phyloP scores from a whole-genome alignment of 495 filamentous ascomycete species.

The Daldinia grandis region DNA sequence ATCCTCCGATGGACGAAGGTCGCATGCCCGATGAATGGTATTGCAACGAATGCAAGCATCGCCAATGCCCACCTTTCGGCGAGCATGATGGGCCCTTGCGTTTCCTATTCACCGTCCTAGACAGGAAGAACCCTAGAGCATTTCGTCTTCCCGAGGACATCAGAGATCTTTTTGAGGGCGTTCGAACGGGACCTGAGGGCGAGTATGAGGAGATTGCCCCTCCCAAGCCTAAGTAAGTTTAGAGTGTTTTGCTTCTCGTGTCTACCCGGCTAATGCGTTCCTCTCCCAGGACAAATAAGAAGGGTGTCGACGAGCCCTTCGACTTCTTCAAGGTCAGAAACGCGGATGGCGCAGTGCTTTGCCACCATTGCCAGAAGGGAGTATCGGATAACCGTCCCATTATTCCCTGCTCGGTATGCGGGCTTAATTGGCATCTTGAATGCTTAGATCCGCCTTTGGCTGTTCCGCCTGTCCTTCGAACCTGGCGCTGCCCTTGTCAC shows the following conservation, averaged over 20 bases:
- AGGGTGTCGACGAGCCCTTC: slow-evolving; percentile 68
- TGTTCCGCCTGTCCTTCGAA: slow-evolving; percentile 72
- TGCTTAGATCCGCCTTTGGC: slow-evolving; percentile 87
- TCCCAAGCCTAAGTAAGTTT: slow-evolving; percentile 52
- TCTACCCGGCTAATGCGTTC: slow-evolving; percentile 37
- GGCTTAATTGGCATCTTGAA: slow-evolving; percentile 86
- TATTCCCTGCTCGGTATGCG: slow-evolving; percentile 83
- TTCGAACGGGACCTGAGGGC: slow-evolving; percentile 75
- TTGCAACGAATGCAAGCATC: slow-evolving; percentile 74
- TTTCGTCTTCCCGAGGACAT: slow-evolving; percentile 75
- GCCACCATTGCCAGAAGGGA: slow-evolving; percentile 71
- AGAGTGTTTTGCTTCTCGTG: neutral
- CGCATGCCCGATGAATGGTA: slow-evolving; percentile 81
- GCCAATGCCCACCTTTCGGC: slow-evolving; percentile 47
- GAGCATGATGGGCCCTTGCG: slow-evolving; percentile 62
- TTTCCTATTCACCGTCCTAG: slow-evolving; percentile 64
- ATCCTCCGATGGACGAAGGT: slow-evolving; percentile 74
- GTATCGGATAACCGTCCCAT: slow-evolving; percentile 67
- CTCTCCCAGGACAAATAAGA: slow-evolving; percentile 53
- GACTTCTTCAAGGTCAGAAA: slow-evolving; percentile 73
- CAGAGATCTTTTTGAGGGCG: slow-evolving; percentile 76
- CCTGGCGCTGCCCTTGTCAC: slow-evolving; percentile 92
- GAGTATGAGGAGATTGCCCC: slow-evolving; percentile 73
- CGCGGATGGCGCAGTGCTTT: slow-evolving; percentile 74
- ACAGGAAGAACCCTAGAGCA: slow-evolving; percentile 71